Conservation (phyloP, 2,329 filamentous ascomycete species). For the Gremmenia infestans region DNA sequence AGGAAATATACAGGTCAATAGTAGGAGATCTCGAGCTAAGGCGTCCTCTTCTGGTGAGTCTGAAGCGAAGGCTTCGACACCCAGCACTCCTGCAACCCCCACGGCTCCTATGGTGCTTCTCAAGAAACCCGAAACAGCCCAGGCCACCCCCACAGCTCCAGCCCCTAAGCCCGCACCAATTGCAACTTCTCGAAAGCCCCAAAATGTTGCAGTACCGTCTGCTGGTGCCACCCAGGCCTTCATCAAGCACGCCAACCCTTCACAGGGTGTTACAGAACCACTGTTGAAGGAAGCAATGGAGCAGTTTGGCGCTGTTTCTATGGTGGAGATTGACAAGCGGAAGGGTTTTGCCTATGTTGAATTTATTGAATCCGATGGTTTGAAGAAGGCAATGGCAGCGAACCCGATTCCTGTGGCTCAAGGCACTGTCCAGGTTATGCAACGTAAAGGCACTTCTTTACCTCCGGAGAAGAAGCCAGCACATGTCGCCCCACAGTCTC, state of each 20-base stretch:
- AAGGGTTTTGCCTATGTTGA: conserved; percentile 94
- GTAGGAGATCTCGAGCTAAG: conserved; percentile 35
- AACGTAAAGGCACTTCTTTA: conserved; percentile 75
- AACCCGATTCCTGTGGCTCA: conserved; percentile 80
- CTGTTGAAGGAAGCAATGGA: conserved; percentile 71
- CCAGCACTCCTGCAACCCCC: conserved; percentile 20
- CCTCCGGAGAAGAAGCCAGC: conserved; percentile 74
- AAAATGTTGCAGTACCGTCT: conserved; percentile 28
- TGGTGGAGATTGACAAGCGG: conserved; percentile 88
- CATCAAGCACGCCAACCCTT: conserved; percentile 78
- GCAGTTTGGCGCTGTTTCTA: conserved; percentile 66
- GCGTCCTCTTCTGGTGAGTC: conserved; percentile 26
- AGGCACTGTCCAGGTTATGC: conserved; percentile 80
- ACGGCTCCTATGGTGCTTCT: conserved; percentile 33
- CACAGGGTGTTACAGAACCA: conserved; percentile 84
- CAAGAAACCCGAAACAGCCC: conserved; percentile 35
- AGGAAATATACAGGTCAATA: conserved; percentile 16
- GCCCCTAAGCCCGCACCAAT: conserved; percentile 21
- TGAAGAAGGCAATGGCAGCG: conserved; percentile 74
- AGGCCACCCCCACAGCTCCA: conserved; percentile 24
- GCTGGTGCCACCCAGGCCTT: conserved; percentile 62
- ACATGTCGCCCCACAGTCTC: conserved; percentile 15
- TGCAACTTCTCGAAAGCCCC: conserved; percentile 26
- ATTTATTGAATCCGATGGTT: conserved; percentile 66
- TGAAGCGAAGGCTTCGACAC: conserved; percentile 20